phyloP scores from a whole-genome alignment of 345 rosid species.

The Syzygium jambos region DNA sequence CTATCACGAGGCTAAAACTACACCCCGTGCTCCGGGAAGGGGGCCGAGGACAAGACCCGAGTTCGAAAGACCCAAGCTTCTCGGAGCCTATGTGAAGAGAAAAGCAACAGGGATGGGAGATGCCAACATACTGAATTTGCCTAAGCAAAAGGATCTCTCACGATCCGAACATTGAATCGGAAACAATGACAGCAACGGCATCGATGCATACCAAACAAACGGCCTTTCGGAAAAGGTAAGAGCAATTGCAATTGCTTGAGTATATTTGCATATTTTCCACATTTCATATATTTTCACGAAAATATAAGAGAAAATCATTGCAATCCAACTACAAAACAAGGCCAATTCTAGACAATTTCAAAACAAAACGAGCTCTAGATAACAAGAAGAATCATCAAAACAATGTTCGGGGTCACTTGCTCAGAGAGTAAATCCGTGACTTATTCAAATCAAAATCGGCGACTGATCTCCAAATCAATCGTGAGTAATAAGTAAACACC shows the following conservation, averaged over 20 bases:
- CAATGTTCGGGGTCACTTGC: no score
- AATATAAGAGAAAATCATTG: no score
- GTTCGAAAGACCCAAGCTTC: no score
- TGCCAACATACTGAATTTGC: background rate
- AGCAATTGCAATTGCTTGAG: background rate
- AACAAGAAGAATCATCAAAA: no score
- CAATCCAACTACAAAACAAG: no score
- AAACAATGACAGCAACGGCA: background rate
- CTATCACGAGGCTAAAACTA: background rate
- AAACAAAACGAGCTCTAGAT: no score
- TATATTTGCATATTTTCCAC: background rate
- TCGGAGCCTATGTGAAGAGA: background rate
- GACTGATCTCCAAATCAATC: no score
- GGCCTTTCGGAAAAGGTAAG: background rate
- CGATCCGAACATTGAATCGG: background rate
- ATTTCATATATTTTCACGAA: no score
- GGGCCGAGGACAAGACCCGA: background rate
- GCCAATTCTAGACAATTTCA: no score
- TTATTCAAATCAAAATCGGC: no score
- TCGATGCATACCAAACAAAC: background rate
- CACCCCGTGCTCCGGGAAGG: background rate
- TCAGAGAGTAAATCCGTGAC: no score
- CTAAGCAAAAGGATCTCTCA: background rate
- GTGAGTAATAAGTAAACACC: no score
- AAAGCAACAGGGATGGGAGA: background rate